Conservation (phyloP, 345 rosid species). For the Dipteronia sinensis region DNA sequence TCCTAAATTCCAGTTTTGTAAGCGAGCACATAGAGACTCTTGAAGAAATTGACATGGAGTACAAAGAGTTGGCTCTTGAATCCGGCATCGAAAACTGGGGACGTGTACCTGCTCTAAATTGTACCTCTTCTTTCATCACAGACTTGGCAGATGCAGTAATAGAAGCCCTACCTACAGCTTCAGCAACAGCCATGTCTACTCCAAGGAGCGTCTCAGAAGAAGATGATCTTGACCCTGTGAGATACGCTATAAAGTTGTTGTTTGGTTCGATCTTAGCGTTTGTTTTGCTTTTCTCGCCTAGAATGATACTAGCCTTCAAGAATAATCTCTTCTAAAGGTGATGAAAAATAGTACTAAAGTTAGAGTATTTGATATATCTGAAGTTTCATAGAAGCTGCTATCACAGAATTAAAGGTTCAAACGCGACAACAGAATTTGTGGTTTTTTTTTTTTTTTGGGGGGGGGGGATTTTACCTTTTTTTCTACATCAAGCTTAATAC, state of each 20-base stretch:
- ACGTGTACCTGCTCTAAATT: slow-evolving; percentile 81
- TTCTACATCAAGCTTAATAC: too few species aligned
- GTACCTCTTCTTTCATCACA: slow-evolving; percentile 76
- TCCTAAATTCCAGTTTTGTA: slow-evolving; percentile 61
- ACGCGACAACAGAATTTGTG: neutral
- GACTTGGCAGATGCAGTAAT: slow-evolving; percentile 92
- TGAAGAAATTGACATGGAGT: slow-evolving; percentile 95
- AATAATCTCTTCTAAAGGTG: slow-evolving; percentile 45
- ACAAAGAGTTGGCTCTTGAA: slow-evolving; percentile 79
- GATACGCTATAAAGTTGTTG: slow-evolving; percentile 57
- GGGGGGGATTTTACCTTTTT: too few species aligned
- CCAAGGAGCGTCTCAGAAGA: slow-evolving; percentile 44
- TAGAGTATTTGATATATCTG: neutral
- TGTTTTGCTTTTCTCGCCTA: slow-evolving; percentile 61
- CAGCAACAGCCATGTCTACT: slow-evolving; percentile 55
- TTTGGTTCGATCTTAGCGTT: slow-evolving; percentile 81
- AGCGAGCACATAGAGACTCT: slow-evolving; percentile 96
- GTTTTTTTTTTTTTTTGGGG: too few species aligned
- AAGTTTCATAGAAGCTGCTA: neutral
- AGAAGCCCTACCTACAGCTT: slow-evolving; percentile 85
- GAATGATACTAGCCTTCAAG: slow-evolving; percentile 58
- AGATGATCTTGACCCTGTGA: slow-evolving; percentile 47
- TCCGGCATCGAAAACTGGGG: slow-evolving; percentile 95
- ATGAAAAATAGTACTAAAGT: neutral
- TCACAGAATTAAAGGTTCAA: neutral